Evolutionary conservation across 2,329 filamentous ascomycete species (phyloP), one percentile per base, ranked within the genome.

Genomic region (Verticillium longisporum): DNA sequence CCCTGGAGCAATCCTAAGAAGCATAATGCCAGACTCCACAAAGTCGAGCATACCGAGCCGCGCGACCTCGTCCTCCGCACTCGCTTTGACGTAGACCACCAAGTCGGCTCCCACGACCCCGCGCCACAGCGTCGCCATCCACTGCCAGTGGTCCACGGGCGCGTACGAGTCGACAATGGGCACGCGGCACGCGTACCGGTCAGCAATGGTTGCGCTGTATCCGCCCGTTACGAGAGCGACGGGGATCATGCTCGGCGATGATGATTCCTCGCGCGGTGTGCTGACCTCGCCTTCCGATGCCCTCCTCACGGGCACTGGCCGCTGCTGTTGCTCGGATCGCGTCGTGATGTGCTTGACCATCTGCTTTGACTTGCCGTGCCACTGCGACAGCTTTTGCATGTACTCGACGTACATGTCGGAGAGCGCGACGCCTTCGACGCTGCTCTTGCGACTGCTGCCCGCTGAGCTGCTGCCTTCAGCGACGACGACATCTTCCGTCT

Each of bases 51-150:
- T 74, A 2, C 79, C 81, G 56, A 58, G 64, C 26, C 67, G 71
- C n/a, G 66, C 65, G 55, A 73, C 70, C 60, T 76, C 75, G 14
- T 75, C 73, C 45, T 74, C 72, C 6, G 68, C 38, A 55, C 68
- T 67, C 41, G 72, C 67, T 68, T 79, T 81, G 18, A 90, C 82
- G 69, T 89, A 91, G 33, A 95, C 80, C 1, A 89, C 89, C 55
- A 94, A 77, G 73, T 98, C 94, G 0, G 94, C 87, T 0, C 90
- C 91, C 1, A 93, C 82, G 60, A 91, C 89, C 10, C 92, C 91
- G 10, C 93, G 87, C 94, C 94, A 98, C 26, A 97, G 83, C 54
- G 90, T 94, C 38, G 94, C 94, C 80, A 95, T 92, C 94, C 94
- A 98, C 73, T 96, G 90, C 92, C 94, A 98, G 76, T 98, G 94